phyloP scores from a whole-genome alignment of 345 rosid genomes.

The Excoecaria agallocha region DNA sequence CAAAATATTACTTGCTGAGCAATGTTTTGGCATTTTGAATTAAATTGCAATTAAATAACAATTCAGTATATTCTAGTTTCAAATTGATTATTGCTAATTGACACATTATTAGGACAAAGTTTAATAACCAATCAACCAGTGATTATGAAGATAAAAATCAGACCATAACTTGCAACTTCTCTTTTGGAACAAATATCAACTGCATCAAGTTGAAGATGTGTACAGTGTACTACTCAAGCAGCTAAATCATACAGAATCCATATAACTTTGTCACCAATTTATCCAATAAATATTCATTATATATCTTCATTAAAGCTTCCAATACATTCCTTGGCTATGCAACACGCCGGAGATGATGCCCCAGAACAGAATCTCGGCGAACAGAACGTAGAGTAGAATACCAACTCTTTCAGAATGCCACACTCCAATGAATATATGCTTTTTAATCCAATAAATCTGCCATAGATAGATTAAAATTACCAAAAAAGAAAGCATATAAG shows the following conservation, averaged over 20 bases:
- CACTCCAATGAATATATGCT: conserved; percentile 55
- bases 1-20: no score
- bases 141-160: no score
- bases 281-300: background rate
- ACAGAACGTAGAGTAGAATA: conserved; percentile 61
- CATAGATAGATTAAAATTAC: background rate
- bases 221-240: background rate
- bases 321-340: conserved; percentile 50
- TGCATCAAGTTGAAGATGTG: background rate
- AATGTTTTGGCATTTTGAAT: no score
- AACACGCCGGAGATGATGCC: conserved; percentile 53
- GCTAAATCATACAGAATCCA: background rate
- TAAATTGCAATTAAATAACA: no score
- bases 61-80: no score
- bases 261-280: background rate
- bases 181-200: no score
- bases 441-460: conserved; percentile 69
- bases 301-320: conserved; percentile 58
- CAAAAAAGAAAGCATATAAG: background rate
- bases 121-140: no score
- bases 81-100: no score
- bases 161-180: no score
- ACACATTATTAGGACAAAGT: no score
- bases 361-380: conserved; percentile 79
- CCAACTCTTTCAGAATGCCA: conserved; percentile 67